Conservation (phyloP, 108 stramenopile species). For the Nitzschia putrida region DNA sequence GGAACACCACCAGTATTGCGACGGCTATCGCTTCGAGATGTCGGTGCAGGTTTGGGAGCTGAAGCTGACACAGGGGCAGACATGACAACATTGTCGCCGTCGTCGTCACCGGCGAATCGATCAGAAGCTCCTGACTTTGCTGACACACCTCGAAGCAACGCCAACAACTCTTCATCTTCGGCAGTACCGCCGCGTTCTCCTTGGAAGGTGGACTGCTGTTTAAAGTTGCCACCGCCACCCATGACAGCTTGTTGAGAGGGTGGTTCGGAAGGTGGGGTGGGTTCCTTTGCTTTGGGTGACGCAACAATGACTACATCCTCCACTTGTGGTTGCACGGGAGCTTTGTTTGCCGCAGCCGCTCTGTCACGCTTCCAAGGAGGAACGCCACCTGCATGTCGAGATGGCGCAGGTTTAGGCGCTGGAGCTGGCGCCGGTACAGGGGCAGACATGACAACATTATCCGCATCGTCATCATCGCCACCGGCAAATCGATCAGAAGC, state of each 20-base stretch:
- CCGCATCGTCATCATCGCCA: conserved; percentile 4
- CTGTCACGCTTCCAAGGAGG: conserved; percentile 6
- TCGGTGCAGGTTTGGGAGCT: not conserved
- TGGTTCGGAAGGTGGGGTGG: not conserved
- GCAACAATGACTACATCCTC: not conserved
- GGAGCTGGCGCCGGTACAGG: conserved; percentile 22
- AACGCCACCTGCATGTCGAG: conserved; percentile 4
- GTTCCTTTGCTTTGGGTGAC: not conserved
- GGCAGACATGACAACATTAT: not conserved
- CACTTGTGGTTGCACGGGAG: not conserved
- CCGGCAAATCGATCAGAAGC: conserved; percentile 44
- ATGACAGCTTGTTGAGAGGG: not conserved
- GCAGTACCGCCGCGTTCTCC: conserved; percentile 71
- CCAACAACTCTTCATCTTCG: conserved; percentile 73
- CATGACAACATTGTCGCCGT: not conserved
- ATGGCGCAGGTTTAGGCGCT: not conserved
- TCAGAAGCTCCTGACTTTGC: conserved; percentile 42
- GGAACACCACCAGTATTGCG: conserved; percentile 17
- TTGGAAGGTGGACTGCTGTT: conserved; percentile 44
- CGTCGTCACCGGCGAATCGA: conserved; percentile 45
- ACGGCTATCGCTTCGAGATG: not conserved
- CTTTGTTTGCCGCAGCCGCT: not conserved
- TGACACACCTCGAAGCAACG: conserved; percentile 67
- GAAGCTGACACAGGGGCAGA: conserved; percentile 11
- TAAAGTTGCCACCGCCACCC: conserved; percentile 32